Evolutionary conservation across 202 grass and related monocot genomes (phyloP).

Genomic region (Sporobolus alterniflorus): DNA sequence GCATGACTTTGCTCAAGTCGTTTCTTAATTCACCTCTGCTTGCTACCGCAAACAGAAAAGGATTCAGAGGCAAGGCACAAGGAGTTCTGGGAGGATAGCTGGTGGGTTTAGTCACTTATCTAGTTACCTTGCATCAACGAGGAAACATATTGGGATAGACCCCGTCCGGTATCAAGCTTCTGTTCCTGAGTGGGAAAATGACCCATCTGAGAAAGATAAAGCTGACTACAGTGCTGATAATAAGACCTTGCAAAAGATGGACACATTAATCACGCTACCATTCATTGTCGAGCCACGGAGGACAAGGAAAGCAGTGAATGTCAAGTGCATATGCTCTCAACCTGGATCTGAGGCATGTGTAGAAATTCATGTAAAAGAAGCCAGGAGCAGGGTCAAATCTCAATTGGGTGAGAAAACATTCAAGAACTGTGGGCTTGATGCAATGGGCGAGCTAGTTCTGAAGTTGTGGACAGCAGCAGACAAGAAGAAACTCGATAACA

Average conservation of each 20-base stretch:
- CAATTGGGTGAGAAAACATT: conserved; percentile 45
- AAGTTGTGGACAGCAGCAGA: conserved; percentile 42
- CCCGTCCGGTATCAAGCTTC: conserved; percentile 14
- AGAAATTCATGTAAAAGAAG: conserved; percentile 26
- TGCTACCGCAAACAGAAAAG: conserved; percentile 40
- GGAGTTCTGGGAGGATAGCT: conserved; percentile 40
- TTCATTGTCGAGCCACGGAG: conserved; percentile 8
- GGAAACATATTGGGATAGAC: background rate
- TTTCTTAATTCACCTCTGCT: conserved; percentile 30
- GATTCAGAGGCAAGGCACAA: background rate
- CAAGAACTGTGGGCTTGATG: conserved; percentile 41
- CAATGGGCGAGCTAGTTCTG: conserved; percentile 49
- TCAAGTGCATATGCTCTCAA: conserved; percentile 39
- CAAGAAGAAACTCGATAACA: conserved; percentile 35
- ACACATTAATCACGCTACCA: conserved; percentile 26
- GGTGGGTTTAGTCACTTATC: background rate
- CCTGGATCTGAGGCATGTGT: conserved; percentile 51
- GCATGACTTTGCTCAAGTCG: conserved; percentile 30
- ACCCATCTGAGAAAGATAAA: conserved; percentile 19
- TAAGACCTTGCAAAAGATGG: conserved; percentile 21
- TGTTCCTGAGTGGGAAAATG: conserved; percentile 41
- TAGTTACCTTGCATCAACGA: conserved; percentile 11
- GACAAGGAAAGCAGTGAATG: conserved; percentile 14
- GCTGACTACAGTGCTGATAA: conserved; percentile 38
- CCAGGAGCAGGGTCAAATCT: conserved; percentile 28